These are phyloP conservation scores for Rubus idaeus DNA, from an alignment of 306 rosid genomes.

Conservation along the genomic window DNA sequence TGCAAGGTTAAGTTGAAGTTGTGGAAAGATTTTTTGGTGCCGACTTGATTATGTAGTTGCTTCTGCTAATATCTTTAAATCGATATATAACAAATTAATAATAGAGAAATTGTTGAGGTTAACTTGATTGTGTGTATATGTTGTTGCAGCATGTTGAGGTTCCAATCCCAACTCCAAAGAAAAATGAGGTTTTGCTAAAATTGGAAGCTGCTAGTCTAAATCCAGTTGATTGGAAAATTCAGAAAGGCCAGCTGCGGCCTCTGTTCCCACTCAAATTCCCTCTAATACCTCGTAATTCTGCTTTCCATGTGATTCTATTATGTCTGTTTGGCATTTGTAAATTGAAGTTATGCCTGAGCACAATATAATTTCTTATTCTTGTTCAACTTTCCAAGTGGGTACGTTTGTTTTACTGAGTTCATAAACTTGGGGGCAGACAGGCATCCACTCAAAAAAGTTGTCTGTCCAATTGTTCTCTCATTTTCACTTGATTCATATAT, in stretches of 20 bases:
- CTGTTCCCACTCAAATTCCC: slow-evolving; percentile 52
- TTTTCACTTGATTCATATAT: not conserved
- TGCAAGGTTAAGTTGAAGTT: not conserved
- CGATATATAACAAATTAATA: not conserved
- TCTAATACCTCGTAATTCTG: slow-evolving; percentile 51
- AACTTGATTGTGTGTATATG: not conserved
- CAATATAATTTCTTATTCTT: not conserved
- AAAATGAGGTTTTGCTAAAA: slow-evolving; percentile 54
- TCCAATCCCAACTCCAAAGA: slow-evolving; percentile 54
- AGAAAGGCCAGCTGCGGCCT: slow-evolving; percentile 50
- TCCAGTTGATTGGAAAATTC: slow-evolving; percentile 80
- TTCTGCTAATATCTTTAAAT: slow-evolving; percentile 2
- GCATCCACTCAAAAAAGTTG: not conserved
- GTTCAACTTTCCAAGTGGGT: not conserved
- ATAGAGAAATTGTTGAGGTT: not conserved
- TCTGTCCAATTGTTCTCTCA: not conserved
- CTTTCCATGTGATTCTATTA: not conserved
- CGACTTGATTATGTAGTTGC: not conserved
- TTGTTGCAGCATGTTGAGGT: slow-evolving; percentile 66
- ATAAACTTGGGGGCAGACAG: not conserved
- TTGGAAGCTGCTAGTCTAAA: slow-evolving; percentile 62
- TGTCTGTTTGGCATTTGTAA: not conserved
- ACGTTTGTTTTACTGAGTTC: not conserved
- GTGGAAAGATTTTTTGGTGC: not conserved
- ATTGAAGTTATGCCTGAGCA: slow-evolving; percentile 36